Evolutionary conservation across 192 early-diverging fungal species (phyloP), one percentile per base, ranked within the genome.

Genomic region (Umbelopsis vinacea): DNA sequence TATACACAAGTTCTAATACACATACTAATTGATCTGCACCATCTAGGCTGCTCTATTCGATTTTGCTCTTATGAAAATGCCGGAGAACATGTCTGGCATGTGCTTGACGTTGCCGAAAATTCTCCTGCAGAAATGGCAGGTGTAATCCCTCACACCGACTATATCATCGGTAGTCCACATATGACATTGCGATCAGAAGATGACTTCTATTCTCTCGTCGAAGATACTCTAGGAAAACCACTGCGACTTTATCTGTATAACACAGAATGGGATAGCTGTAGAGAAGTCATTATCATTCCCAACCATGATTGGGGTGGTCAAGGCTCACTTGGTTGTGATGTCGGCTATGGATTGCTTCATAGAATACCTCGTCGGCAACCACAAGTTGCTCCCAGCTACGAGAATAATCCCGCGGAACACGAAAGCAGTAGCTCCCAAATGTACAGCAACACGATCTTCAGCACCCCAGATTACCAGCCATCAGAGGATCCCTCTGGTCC

Each of bases 201-300:
- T 66, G 91, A 92, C 70, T 83, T 93, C 52, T 88, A 86, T 57
- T 73, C 83, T 10, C 67, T 93, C n/a, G 82, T 93, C 15, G 86
- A 90, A 63, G 76, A 82, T 53, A 72, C 86, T 69, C 54, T 89
- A 21, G 89, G 84, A 7, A 81, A 84, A 50, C 86, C 88, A 12
- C 69, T 93, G 19, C 83, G 80, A 47, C 74, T 93, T 3, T 90
- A 87, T 68, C 87, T 93, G 2, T 93, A 92, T 75, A 92, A 91
- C 72, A 76, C 86, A 0, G 83, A 89, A 52, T 79, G 74, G 66
- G 89, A 92, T 66, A 83, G 79, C 26, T 85, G 88, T 63, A 77
- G 92, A 76, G 88, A 89, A 75, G 90, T 91, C 24, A 83, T 88
- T 45, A 91, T 91, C 71, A 78, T 89, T 46, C 90, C 90, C 11